Conservation (phyloP, 2,329 filamentous ascomycete genomes). For the Whalleya microplaca region DNA sequence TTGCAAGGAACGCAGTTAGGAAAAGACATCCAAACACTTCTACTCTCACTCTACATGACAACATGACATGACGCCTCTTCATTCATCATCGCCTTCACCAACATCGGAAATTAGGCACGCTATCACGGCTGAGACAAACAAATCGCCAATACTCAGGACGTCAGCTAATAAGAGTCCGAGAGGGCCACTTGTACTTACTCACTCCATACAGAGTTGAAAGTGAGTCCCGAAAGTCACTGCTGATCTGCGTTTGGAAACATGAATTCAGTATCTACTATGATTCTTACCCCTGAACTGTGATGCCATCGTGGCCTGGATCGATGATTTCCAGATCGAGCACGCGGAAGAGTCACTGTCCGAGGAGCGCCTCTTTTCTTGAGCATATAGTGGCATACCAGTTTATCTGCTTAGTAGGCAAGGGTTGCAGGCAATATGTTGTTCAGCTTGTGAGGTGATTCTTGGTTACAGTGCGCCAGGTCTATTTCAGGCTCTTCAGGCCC, state of each 20-base stretch:
- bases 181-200: no score
- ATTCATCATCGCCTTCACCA: constrained; percentile 22
- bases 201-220: neutral
- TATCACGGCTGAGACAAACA: constrained; percentile 17
- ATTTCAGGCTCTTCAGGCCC: neutral
- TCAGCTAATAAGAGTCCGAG: constrained; percentile 5
- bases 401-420: no score
- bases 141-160: constrained; percentile 13
- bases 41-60: constrained; percentile 20
- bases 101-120: constrained; percentile 21
- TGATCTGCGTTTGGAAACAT: constrained; percentile 10
- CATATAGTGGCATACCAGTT: no score
- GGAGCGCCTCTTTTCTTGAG: no score
- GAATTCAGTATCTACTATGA: neutral
- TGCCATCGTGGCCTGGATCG: neutral
- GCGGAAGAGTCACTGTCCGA: neutral
- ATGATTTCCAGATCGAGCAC: neutral
- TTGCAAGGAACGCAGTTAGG: constrained; percentile 1
- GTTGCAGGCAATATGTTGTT: neutral
- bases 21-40: neutral
- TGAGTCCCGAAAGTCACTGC: constrained; percentile 2
- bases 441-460: neutral
- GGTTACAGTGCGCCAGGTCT: neutral
- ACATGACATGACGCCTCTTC: neutral
- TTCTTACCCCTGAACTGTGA: neutral